Base-by-base conservation (phyloP, 2,329 filamentous ascomycete species). In the Pestalotiopsis sp. region DNA sequence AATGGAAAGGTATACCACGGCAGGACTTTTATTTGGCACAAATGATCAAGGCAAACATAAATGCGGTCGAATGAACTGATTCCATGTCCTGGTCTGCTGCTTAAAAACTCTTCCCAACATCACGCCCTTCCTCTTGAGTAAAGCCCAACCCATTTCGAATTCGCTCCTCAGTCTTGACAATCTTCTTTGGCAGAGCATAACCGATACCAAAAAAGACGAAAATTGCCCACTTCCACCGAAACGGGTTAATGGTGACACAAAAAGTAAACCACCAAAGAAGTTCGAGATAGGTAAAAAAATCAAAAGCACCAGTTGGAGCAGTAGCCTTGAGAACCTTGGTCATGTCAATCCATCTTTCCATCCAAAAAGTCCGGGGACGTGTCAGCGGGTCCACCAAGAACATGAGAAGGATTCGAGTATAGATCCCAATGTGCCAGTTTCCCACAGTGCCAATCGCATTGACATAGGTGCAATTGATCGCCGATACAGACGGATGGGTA, bases 361-460 rank as follows among this genome's bases (percentile, higher is more conserved):
- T 97, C 88, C 92, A 91, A 71, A 86, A 88, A 4, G 90, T 84
- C 2, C 86, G 87, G 0, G 94, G 93, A 0, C 92, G 86, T 0
- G 93, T 91, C 25, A 95, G 81, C 0, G 93, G 93, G 74, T 97
- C 93, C 14, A 91, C 85, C 67, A 97, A 85, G 77, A 96, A 96
- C 93, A 96, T 95, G 73, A 97, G 87, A 6, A 97, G 83, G 71
- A 97, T 92, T 4, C 94, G 87, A 0, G 93, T 97, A 81, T 96
- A 97, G 74, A 97, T 95, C 4, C 93, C 94, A 60, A 97, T 95
- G 75, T 97, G 93, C 86, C 92, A 95, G 78, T 96, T 95, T 0
- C 93, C 92, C 1, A 96, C 92, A 0, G 91, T 92, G 0, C 93
- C 93, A 68, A 96, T 95, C 3, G 90, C 93, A 66, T 92, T 90